Conservation (phyloP, 2,329 filamentous ascomycete species). For the Paecilomyces variotii region DNA sequence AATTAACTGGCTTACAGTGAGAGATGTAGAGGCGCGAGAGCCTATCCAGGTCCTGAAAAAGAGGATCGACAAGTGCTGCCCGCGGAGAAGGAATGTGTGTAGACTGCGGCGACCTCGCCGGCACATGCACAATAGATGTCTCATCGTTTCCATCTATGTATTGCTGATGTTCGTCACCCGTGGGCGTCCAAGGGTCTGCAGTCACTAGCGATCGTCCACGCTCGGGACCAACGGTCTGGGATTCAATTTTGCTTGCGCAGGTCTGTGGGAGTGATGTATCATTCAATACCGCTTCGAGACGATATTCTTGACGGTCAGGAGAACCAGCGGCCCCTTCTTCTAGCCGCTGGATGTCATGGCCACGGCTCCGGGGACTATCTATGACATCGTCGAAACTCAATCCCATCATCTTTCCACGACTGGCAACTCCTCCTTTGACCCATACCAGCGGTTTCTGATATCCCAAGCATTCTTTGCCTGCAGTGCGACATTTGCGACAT, state of each 20-base stretch:
- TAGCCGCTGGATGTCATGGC: neutral
- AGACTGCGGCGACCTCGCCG: conserved; percentile 1
- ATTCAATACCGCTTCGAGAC: neutral
- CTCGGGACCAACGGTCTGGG: neutral
- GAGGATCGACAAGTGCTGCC: conserved; percentile 37
- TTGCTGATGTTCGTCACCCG: neutral
- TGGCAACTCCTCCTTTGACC: conserved; percentile 37
- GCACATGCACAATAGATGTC: conserved; percentile 9
- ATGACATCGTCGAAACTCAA: conserved; percentile 38
- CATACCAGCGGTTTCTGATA: conserved; percentile 36
- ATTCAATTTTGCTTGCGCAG: neutral
- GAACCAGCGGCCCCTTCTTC: neutral
- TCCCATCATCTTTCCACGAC: conserved; percentile 45
- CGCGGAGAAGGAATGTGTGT: conserved; percentile 26
- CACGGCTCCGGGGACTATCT: neutral
- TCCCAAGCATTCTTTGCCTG: conserved; percentile 36
- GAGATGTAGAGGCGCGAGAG: conserved; percentile 40
- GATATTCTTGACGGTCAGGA: conserved; percentile 6
- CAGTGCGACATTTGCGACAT: conserved; percentile 35
- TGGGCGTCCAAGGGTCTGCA: neutral
- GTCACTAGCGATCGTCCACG: neutral
- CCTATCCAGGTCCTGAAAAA: conserved; percentile 39
- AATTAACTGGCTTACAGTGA: conserved; percentile 28
- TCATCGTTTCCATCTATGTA: neutral
- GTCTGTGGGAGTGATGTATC: neutral